Evolutionary conservation across 371 early-diverging fungal species (phyloP), one percentile per base, ranked within the genome.

Genomic region (Nematocida ironsii): DNA sequence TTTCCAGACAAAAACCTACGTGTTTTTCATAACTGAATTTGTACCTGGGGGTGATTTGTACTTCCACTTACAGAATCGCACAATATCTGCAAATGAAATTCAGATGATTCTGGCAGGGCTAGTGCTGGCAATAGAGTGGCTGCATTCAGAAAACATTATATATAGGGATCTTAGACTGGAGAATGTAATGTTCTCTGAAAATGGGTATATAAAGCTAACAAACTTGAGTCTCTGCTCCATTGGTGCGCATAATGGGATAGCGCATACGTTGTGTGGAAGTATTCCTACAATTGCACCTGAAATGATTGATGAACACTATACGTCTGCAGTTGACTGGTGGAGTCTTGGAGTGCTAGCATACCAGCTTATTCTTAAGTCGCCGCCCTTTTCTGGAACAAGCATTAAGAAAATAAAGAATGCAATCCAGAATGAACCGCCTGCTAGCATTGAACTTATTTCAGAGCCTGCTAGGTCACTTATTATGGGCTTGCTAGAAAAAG

Each of bases 131-230:
- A 89, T 98, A 62, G 94, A 92, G 73, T 92, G 92, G 47, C 93
- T 98, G 42, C 99, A 98, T 85, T 89, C 91, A 25, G 89, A 97
- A 52, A 94, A 95, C 13, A 96, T 95, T 84, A 94, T 97, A 72
- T 97, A 96, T 87, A 91, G 98, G 84, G 96, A 98, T 87, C 93
- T 98, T 85, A 95, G 96, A 86, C 91, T 92, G 5, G 95, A 95
- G 75, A 96, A 96, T 85, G 91, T 96, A 13, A 86, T 96, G 55
- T 84, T 96, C 72, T 91, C 91, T 84, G 87, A 89, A 39, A 89
- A 91, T 45, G 95, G 96, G 18, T 91, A 92, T 82, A 93, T 96
- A 75, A 96, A 95, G 86, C 91, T 97, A 82, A 94, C 93, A 67
- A 95, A 95, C 86, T 95, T 97, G 87, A 96, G 96, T 5, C 89